These are phyloP conservation scores for Aspergillus olivimuriae DNA, from an alignment of 495 filamentous ascomycete genomes.

Conservation along the genomic window DNA sequence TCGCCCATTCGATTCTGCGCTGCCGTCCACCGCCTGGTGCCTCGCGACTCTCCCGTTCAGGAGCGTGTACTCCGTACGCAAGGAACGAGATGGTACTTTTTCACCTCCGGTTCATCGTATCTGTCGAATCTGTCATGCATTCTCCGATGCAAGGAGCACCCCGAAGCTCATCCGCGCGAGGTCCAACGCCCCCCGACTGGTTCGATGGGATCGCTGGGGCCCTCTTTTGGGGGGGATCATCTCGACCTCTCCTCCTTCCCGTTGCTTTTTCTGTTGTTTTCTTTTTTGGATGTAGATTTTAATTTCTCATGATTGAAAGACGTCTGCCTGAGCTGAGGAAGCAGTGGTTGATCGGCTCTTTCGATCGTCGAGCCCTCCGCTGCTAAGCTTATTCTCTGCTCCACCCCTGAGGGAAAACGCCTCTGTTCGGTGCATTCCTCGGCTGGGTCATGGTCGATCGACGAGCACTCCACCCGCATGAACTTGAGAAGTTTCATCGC, in stretches of 20 bases:
- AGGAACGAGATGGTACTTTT: too few species aligned
- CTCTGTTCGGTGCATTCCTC: background rate
- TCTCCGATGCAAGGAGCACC: slow-evolving; percentile 13
- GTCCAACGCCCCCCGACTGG: too few species aligned
- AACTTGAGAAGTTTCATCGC: background rate
- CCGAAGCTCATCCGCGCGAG: background rate
- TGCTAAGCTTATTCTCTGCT: slow-evolving; percentile 17
- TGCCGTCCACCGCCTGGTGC: too few species aligned
- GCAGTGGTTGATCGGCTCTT: too few species aligned
- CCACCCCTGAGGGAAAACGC: slow-evolving; percentile 15
- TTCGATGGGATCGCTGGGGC: slow-evolving; percentile 7
- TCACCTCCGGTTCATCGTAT: too few species aligned
- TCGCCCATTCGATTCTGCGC: too few species aligned
- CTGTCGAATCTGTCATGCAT: slow-evolving; percentile 18
- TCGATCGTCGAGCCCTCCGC: slow-evolving; percentile 8
- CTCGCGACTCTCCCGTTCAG: too few species aligned
- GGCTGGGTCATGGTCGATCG: slow-evolving; percentile 7
- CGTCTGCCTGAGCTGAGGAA: too few species aligned
- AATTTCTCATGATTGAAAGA: too few species aligned
- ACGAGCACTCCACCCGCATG: slow-evolving; percentile 10
- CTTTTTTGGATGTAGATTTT: background rate
- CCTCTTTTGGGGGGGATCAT: slow-evolving; percentile 6
- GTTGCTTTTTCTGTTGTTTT: background rate
- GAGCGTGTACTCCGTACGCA: too few species aligned
- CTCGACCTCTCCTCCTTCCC: background rate